Conservation (phyloP, 2,329 filamentous ascomycete genomes). For the Helminthosporium solani region DNA sequence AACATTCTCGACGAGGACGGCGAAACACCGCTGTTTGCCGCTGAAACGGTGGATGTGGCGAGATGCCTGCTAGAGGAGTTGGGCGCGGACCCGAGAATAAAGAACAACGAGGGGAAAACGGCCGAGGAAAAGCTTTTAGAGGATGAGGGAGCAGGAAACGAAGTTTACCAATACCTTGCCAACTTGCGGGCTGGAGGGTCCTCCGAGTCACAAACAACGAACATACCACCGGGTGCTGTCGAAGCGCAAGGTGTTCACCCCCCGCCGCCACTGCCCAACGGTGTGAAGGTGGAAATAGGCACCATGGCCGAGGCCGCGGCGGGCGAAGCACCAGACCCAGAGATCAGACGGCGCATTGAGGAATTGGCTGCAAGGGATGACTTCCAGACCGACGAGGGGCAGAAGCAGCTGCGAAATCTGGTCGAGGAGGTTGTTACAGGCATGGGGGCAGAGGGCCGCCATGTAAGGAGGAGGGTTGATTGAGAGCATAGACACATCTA, state of each 20-base stretch:
- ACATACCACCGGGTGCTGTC: slow-evolving; percentile 20
- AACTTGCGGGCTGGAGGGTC: slow-evolving; percentile 25
- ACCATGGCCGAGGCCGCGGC: slow-evolving; percentile 61
- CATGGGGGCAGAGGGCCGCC: slow-evolving; percentile 57
- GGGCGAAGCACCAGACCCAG: slow-evolving; percentile 70
- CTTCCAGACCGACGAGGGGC: slow-evolving; percentile 77
- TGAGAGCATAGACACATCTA: slow-evolving; percentile 19
- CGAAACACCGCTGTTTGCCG: slow-evolving; percentile 93
- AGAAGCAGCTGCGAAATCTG: slow-evolving; percentile 74
- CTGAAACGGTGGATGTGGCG: slow-evolving; percentile 77
- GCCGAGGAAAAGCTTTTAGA: slow-evolving; percentile 76
- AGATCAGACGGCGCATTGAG: slow-evolving; percentile 83
- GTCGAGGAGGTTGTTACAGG: slow-evolving; percentile 77
- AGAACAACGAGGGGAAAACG: slow-evolving; percentile 74
- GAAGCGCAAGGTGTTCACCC: slow-evolving; percentile 30
- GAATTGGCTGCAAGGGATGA: slow-evolving; percentile 81
- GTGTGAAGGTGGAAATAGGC: slow-evolving; percentile 74
- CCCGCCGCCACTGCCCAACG: slow-evolving; percentile 69
- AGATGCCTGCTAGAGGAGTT: slow-evolving; percentile 80
- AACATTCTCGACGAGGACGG: slow-evolving; percentile 86
- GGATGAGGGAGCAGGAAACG: slow-evolving; percentile 74
- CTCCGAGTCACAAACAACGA: no score
- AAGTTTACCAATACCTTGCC: slow-evolving; percentile 70
- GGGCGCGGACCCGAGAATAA: slow-evolving; percentile 63
- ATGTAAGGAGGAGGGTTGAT: slow-evolving; percentile 39